These are phyloP conservation scores for Nyssa sinensis DNA, from an alignment of 148 eudicot genomes.

Conservation along the genomic window DNA sequence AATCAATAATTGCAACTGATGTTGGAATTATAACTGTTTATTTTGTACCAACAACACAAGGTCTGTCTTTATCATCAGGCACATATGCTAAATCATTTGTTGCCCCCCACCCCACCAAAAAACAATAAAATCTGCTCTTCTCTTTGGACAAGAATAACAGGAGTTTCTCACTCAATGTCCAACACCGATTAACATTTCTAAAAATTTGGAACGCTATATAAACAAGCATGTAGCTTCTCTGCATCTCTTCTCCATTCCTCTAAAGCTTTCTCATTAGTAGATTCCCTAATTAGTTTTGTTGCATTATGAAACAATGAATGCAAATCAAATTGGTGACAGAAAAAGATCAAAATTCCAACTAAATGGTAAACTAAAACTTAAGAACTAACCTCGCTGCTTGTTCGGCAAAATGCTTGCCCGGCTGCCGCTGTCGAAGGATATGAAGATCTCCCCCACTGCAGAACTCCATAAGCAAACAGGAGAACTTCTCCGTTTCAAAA, in stretches of 20 bases:
- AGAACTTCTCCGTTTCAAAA: slow-evolving; percentile 73
- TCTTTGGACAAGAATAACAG: no score
- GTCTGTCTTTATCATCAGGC: background rate
- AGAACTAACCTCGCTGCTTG: slow-evolving; percentile 67
- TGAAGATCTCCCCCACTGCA: slow-evolving; percentile 90
- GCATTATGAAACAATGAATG: background rate
- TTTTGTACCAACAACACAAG: background rate
- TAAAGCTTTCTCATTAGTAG: no score
- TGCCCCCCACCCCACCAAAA: no score
- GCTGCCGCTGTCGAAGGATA: slow-evolving; percentile 75
- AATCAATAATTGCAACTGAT: background rate
- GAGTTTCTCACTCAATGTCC: no score
- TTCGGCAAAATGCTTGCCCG: slow-evolving; percentile 68
- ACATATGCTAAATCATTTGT: background rate
- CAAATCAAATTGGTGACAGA: background rate
- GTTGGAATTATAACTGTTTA: background rate
- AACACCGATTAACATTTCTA: no score
- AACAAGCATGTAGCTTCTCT: background rate
- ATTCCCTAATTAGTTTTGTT: no score
- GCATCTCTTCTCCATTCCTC: background rate
- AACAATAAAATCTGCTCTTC: no score
- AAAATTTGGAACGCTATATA: background rate
- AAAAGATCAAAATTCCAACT: background rate
- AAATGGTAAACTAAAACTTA: background rate
- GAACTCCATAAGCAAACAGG: slow-evolving; percentile 87